Conservation (phyloP, 108 stramenopile species). For the Chaetoceros tenuissimus region DNA sequence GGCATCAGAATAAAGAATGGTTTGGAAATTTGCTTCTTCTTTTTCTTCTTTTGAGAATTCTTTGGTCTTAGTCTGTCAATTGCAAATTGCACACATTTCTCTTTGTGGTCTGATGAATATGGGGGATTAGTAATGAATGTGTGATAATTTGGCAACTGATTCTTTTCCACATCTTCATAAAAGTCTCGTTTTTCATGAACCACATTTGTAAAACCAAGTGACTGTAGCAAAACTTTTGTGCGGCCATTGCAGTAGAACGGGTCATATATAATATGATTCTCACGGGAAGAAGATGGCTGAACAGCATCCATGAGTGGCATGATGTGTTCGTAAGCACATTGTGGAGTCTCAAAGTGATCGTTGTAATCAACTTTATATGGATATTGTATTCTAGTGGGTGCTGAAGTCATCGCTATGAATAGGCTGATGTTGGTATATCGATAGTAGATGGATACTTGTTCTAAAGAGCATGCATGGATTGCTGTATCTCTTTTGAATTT, state of each 20-base stretch:
- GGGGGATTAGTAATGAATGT: conserved; percentile 89
- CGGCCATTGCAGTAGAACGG: conserved; percentile 79
- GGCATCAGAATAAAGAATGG: conserved; percentile 85
- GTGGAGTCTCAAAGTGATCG: conserved; percentile 81
- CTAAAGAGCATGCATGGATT: too few species aligned
- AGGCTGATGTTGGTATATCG: too few species aligned
- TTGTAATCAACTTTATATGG: conserved; percentile 74
- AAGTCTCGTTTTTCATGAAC: conserved; percentile 76
- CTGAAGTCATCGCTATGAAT: too few species aligned
- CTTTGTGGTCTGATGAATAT: conserved; percentile 82
- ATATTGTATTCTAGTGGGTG: conserved; percentile 9
- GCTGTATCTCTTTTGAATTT: too few species aligned
- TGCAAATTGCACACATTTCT: conserved; percentile 62
- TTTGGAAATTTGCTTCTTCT: conserved; percentile 5
- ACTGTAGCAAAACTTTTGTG: conserved; percentile 18
- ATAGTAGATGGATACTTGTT: too few species aligned
- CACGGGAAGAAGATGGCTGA: conserved; percentile 2
- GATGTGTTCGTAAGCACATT: conserved; percentile 45
- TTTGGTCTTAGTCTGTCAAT: conserved; percentile 15
- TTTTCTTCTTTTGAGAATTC: conserved; percentile 11
- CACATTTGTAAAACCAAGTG: conserved; percentile 43
- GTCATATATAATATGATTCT: conserved; percentile 46
- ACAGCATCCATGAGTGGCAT: conserved; percentile 33
- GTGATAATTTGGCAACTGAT: conserved; percentile 51
- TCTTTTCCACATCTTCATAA: conserved; percentile 57